phyloP scores from a whole-genome alignment of 225 moss, liverwort and hornwort species.

The Ulota crispa region DNA sequence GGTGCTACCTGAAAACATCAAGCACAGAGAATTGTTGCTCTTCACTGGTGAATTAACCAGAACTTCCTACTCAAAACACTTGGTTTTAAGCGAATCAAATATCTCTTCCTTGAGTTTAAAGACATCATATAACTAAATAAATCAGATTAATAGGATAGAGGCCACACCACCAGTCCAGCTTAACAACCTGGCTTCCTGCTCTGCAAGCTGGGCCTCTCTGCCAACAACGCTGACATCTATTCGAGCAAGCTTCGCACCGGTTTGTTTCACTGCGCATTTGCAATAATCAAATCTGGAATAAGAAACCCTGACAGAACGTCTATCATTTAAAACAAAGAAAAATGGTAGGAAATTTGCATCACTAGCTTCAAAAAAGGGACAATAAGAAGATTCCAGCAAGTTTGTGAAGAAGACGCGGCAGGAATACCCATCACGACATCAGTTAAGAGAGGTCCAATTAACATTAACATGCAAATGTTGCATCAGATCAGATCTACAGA shows the following conservation, averaged over 20 bases:
- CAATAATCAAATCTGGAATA: slow-evolving; percentile 8
- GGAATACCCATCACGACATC: neutral
- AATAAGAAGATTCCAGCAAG: neutral
- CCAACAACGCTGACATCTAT: slow-evolving; percentile 57
- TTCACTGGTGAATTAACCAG: neutral
- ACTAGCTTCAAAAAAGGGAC: neutral
- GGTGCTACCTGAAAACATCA: slow-evolving; percentile 31
- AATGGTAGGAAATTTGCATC: neutral
- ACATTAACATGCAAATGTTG: neutral
- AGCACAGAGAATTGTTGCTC: slow-evolving; percentile 21
- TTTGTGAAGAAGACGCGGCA: neutral
- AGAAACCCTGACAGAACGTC: neutral
- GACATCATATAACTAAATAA: neutral
- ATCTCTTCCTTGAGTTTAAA: neutral
- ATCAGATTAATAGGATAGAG: slow-evolving; percentile 11
- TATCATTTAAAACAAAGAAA: neutral
- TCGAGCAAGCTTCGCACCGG: slow-evolving; percentile 85
- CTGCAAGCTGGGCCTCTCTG: slow-evolving; percentile 68
- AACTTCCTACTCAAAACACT: slow-evolving; percentile 3
- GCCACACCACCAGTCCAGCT: slow-evolving; percentile 37
- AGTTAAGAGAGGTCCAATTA: neutral
- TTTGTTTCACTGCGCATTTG: slow-evolving; percentile 58
- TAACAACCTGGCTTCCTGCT: slow-evolving; percentile 53
- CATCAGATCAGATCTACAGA: slow-evolving; percentile 10
- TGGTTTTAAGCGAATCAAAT: neutral